Base-by-base conservation (phyloP, 2,329 filamentous ascomycete species). In the Herpotrichia juniperi region DNA sequence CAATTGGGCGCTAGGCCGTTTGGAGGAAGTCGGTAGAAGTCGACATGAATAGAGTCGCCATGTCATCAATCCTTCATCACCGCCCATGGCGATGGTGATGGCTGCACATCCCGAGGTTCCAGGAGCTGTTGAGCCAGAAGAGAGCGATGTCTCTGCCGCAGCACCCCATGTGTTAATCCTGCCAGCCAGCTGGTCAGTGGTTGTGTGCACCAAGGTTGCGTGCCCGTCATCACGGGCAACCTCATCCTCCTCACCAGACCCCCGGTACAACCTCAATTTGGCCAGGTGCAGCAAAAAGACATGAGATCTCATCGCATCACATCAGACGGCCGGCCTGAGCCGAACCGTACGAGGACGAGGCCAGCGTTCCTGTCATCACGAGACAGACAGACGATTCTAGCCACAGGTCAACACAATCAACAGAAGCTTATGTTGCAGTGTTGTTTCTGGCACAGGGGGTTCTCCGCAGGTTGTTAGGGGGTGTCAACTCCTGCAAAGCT, bases 1-100 rank as follows among this genome's bases (percentile, higher is more conserved):
- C 58, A 61, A 62, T 63, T n/a, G 48, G 49, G 46, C 48, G n/a
- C 24, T 19, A 12, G 24, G 7, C 8, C 42, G 3, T 31, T 6
- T 17, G 11, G 10, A 26, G n/a, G 31, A 44, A 31, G 42, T 21
- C 16, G 26, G 16, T 6, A 44, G 25, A 31, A 7, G 4, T 7
- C 34, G 6, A 37, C 17, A n/a, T 7, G 34, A n/a, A 44, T 26
- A 31, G 17, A 17, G 9, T 25, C 21, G 31, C 24, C 34, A 48
- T 48, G 50, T 48, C 46, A 48, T 48, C 45, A 37, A 37, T 37
- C 35, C 22, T 37, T 30, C 24, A 31, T 17, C n/a, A 30, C 32
- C 45, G 25, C 16, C 12, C 21, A 43, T 10, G 25, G 17, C 37
- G 6, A 22, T 14, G 22, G 40, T 7, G 26, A 12, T 12, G 26